Evolutionary conservation across 129 eudicot species (phyloP), one percentile per base, ranked within the genome.

Genomic region (Ambrosia artemisiifolia): DNA sequence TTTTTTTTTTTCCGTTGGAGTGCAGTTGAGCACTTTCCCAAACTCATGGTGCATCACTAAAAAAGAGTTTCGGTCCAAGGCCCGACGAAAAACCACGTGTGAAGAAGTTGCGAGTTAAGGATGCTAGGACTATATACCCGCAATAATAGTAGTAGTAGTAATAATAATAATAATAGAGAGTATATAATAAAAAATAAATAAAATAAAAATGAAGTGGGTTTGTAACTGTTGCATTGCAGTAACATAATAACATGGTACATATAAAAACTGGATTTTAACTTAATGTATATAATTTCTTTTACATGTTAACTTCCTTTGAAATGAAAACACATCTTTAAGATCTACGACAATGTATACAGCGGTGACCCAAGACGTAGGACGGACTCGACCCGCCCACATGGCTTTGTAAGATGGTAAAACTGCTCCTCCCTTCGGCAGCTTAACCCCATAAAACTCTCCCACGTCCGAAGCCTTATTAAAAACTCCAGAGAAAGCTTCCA

Each of bases 1-100:
- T n/a, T n/a, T n/a, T n/a, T n/a, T n/a, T n/a, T n/a, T n/a, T n/a
- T n/a, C n/a, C n/a, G 11, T 13, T 30, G 40, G 46, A 48, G 72
- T 80, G 71, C 88, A 92, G 96, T 67, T 90, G 85, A 90, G 98
- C 91, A 94, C 87, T 34, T 94, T 94, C 64, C 90, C 86, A n/a
- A 69, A 75, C 72, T 80, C 96, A 11, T 94, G 98, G 96, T 90
- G 96, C 82, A 69, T 82, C 80, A 85, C 93, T 4, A 90, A 70
- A 70, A 88, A 90, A 80, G 89, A 86, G 75, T 90, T 85, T 70
- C 78, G 86, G 59, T 79, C 69, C 17, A 81, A 72, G 80, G 65
- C 79, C n/a, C 84, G 79, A 70, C 28, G 28, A 86, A 85, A 67
- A 85, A 73, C 65, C 79, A 71, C 40, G 43, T 63, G 42, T 79